A percentile compares a stretch with the other conserved stretches of the same genome.
Evolutionary conservation across 2,329 filamentous ascomycete species (phyloP).

Genomic region (Talaromyces funiculosus): DNA sequence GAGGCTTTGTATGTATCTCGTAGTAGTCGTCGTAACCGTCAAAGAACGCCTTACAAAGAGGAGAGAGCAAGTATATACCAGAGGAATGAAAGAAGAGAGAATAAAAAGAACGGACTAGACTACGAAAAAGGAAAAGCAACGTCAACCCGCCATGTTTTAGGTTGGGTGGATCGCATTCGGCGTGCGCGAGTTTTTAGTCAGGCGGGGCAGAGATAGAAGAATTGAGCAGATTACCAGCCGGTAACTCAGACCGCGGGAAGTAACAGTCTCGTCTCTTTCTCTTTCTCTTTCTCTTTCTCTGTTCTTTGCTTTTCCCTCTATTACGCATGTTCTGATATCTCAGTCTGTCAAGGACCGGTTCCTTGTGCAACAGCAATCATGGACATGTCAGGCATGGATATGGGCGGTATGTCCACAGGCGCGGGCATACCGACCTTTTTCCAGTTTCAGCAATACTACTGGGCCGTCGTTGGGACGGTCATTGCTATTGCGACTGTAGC

Average conservation of each 20-base stretch:
- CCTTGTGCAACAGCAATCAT: slow-evolving; percentile 1
- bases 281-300: background rate
- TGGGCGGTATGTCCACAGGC: slow-evolving; percentile 39
- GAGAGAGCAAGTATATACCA: background rate
- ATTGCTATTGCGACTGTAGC: slow-evolving; percentile 31
- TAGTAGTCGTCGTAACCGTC: background rate
- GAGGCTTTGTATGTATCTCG: background rate
- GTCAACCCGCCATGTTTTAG: background rate
- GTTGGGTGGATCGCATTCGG: slow-evolving; percentile 4
- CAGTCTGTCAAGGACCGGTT: background rate
- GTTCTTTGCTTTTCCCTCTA: background rate
- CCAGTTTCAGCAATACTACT: slow-evolving; percentile 50
- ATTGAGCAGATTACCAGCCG: slow-evolving; percentile 1
- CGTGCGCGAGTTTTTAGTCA: slow-evolving; percentile 9
- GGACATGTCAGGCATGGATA: slow-evolving; percentile 21
- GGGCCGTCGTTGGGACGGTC: slow-evolving; percentile 43
- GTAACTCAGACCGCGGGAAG: background rate
- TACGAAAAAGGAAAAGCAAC: background rate
- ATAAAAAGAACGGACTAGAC: background rate
- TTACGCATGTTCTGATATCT: background rate
- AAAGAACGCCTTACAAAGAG: background rate
- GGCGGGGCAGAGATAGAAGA: background rate
- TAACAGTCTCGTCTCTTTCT: background rate
- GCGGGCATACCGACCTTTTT: slow-evolving; percentile 41
- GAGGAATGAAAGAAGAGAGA: background rate